These are phyloP conservation scores for Aspergillus alliaceus DNA, from an alignment of 2,329 filamentous ascomycete genomes.

Conservation along the genomic window DNA sequence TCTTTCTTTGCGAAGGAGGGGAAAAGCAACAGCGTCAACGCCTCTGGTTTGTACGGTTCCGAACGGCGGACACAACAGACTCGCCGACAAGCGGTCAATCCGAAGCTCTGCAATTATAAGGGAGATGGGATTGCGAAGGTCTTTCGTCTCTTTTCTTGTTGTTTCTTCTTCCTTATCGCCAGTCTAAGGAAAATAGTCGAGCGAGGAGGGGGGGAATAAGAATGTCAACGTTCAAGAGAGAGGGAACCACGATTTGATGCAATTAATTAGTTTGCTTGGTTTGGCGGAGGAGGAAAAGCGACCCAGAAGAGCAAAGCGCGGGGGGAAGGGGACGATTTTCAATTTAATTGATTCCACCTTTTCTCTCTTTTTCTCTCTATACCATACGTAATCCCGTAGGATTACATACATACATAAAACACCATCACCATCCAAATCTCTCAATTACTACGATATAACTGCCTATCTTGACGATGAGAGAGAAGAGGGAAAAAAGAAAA, in stretches of 20 bases:
- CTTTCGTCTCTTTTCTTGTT: not conserved
- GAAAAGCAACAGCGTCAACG: not conserved
- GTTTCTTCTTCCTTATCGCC: not conserved
- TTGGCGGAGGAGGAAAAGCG: not conserved
- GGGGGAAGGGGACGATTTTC: not conserved
- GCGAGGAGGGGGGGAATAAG: conserved; percentile 1
- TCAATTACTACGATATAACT: too few species aligned
- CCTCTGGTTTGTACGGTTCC: conserved; percentile 10
- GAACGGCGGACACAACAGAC: conserved; percentile 12
- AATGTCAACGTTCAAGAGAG: conserved; percentile 1
- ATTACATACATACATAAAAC: not conserved
- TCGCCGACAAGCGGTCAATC: not conserved
- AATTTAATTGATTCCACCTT: not conserved
- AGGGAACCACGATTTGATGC: not conserved
- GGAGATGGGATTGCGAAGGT: not conserved
- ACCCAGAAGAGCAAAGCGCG: conserved; percentile 2
- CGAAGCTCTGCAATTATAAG: not conserved
- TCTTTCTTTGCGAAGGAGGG: not conserved
- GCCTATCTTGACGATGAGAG: not conserved
- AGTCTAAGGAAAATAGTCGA: not conserved
- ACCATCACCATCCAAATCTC: too few species aligned
- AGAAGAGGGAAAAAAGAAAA: too few species aligned
- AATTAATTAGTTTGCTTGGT: not conserved
- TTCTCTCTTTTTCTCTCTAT: not conserved
- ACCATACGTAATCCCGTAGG: not conserved